phyloP scores from a whole-genome alignment of 208 protist species.

The Leishmania mexicana region DNA sequence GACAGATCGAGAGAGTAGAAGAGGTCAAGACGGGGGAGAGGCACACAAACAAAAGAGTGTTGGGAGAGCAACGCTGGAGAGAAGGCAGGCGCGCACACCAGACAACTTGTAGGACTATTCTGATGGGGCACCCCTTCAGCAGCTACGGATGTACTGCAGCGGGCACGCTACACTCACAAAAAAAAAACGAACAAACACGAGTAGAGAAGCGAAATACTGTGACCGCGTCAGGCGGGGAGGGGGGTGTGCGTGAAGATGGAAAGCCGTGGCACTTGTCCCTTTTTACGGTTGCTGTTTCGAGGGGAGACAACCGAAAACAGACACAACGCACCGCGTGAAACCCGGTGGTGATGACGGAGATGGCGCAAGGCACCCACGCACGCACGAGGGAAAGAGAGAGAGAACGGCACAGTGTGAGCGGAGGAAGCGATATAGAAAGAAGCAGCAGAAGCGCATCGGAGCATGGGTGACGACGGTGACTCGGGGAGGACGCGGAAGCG shows the following conservation, averaged over 20 bases:
- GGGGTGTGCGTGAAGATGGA: too few species aligned
- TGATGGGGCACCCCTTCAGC: background rate
- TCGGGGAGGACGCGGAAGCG: background rate
- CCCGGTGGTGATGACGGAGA: background rate
- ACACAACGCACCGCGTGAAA: background rate
- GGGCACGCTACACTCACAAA: too few species aligned
- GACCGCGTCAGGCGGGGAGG: too few species aligned
- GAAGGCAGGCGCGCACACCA: background rate
- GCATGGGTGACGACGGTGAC: background rate
- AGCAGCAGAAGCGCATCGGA: background rate
- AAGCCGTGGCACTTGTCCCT: too few species aligned
- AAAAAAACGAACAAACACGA: background rate
- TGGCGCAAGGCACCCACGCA: background rate
- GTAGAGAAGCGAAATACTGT: background rate
- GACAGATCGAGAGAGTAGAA: background rate
- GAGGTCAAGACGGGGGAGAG: background rate
- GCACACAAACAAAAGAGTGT: background rate
- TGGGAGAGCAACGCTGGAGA: background rate
- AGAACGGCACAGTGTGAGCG: conserved; percentile 10
- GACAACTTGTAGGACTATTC: background rate
- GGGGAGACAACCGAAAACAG: too few species aligned
- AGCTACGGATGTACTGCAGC: background rate
- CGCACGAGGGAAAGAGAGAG: background rate
- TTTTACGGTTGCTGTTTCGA: too few species aligned
- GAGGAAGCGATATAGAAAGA: background rate